These are phyloP conservation scores for Phyllosticta citribraziliensis DNA, from an alignment of 2,329 filamentous ascomycete species.

Conservation along the genomic window DNA sequence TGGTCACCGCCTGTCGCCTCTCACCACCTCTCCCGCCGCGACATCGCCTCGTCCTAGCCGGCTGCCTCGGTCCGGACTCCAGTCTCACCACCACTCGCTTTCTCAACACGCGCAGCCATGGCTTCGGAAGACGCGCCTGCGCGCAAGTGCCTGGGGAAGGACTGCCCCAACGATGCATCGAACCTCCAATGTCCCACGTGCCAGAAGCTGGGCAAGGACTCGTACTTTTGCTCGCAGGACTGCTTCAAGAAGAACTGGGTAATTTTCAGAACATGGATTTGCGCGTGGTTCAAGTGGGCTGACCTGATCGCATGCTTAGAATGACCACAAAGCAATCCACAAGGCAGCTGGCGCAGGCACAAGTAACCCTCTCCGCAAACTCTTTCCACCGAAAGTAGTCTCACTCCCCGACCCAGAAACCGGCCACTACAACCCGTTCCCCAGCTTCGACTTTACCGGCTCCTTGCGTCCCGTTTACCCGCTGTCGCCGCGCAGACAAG, in stretches of 20 bases:
- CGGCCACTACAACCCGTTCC: constrained; percentile 86
- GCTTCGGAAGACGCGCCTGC: constrained; percentile 32
- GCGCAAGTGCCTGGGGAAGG: constrained; percentile 67
- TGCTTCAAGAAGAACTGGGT: constrained; percentile 99
- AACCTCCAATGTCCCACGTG: constrained; percentile 90
- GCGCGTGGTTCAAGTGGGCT: constrained; percentile 16
- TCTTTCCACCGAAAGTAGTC: constrained; percentile 70
- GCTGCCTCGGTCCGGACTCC: background rate
- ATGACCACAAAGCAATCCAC: constrained; percentile 72
- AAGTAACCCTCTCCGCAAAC: constrained; percentile 60
- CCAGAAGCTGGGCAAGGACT: constrained; percentile 79
- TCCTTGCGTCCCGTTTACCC: constrained; percentile 71
- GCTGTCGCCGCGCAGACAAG: constrained; percentile 29
- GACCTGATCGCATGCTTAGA: constrained; percentile 38
- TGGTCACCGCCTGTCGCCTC: background rate
- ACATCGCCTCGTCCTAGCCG: background rate
- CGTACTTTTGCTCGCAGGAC: constrained; percentile 95
- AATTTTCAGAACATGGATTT: constrained; percentile 24
- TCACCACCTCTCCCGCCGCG: background rate
- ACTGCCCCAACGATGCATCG: constrained; percentile 80
- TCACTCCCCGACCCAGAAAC: constrained; percentile 89
- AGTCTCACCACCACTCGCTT: background rate
- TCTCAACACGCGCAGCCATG: constrained; percentile 16
- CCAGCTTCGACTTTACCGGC: constrained; percentile 74
- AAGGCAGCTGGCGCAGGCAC: constrained; percentile 52